Conservation (phyloP, 2,329 filamentous ascomycete genomes). For the Chaetomium sp. region DNA sequence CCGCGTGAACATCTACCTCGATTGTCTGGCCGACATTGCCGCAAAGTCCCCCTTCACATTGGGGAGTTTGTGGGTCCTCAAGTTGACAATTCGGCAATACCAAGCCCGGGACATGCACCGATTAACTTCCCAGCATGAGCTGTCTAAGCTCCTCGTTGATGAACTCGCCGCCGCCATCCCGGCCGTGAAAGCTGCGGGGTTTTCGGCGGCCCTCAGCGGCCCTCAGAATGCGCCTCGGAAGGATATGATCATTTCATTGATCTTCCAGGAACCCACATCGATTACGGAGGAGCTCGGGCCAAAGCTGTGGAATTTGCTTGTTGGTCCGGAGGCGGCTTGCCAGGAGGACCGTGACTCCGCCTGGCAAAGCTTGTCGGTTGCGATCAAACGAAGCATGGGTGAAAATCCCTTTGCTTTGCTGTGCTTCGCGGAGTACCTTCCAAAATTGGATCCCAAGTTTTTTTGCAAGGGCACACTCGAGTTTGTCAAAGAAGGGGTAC, state of each 20-base stretch:
- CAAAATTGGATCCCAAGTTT: conserved; percentile 47
- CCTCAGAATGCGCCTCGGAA: conserved; percentile 46
- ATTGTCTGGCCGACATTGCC: conserved; percentile 63
- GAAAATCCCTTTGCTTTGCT: conserved; percentile 50
- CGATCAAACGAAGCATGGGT: conserved; percentile 36
- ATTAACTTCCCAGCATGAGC: conserved; percentile 54
- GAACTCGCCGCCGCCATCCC: conserved; percentile 55
- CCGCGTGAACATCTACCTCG: conserved; percentile 55
- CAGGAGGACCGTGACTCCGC: conserved; percentile 56
- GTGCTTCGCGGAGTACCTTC: conserved; percentile 52
- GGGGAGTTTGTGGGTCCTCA: conserved; percentile 65
- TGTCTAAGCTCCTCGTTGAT: conserved; percentile 55
- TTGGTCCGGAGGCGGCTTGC: conserved; percentile 57
- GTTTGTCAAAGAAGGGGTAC: conserved; percentile 51
- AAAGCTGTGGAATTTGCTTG: conserved; percentile 64
- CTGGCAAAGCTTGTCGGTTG: conserved; percentile 59
- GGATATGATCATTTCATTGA: conserved; percentile 55
- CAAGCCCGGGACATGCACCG: conserved; percentile 46
- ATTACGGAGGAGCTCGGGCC: conserved; percentile 57
- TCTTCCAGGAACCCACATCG: conserved; percentile 49
- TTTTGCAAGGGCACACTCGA: conserved; percentile 57
- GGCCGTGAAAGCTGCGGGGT: conserved; percentile 35
- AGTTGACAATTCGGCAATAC: conserved; percentile 40
- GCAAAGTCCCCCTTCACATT: conserved; percentile 57
- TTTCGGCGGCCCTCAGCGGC: conserved; percentile 41